A percentile compares a stretch with the other conserved stretches of the same genome.
phyloP scores from a whole-genome alignment of 495 filamentous ascomycete species.

The Daldinia bambusicola region DNA sequence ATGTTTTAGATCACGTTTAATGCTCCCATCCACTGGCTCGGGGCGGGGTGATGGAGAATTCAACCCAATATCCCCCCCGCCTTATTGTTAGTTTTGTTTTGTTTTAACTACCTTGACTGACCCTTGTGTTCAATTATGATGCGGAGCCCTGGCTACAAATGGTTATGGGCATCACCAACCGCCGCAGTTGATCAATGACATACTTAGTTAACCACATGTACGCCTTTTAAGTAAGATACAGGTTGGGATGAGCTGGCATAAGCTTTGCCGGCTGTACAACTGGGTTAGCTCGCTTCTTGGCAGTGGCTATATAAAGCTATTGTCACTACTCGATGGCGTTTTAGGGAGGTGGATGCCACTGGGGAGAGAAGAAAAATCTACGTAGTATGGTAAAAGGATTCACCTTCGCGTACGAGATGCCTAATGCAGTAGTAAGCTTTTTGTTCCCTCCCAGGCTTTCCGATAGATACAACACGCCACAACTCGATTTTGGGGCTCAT shows the following conservation, averaged over 20 bases:
- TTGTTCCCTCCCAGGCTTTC: constrained; percentile 19
- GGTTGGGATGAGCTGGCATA: constrained; percentile 9
- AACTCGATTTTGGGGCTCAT: constrained; percentile 10
- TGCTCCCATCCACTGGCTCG: constrained; percentile 24
- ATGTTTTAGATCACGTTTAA: constrained; percentile 29
- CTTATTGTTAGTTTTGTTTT: neutral
- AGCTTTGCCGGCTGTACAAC: constrained; percentile 13
- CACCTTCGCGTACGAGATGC: constrained; percentile 17
- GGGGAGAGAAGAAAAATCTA: neutral
- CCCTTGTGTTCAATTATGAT: constrained; percentile 18
- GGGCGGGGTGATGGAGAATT: constrained; percentile 15
- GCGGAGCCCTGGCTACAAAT: neutral
- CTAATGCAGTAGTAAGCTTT: constrained; percentile 40
- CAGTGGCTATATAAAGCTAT: constrained; percentile 13
- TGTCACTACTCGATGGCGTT: constrained; percentile 15
- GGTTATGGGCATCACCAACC: constrained; percentile 18
- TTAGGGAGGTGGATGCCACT: constrained; percentile 26
- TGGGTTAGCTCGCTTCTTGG: constrained; percentile 10
- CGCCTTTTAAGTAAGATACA: neutral
- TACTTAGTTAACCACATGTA: constrained; percentile 7
- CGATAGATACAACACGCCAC: constrained; percentile 36
- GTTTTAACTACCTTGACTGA: neutral
- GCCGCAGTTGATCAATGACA: constrained; percentile 23
- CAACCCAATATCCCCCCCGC: neutral
- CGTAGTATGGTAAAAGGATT: constrained; percentile 31